Percentiles rank a stretch among this genome's conserved stretches.
phyloP scores from a whole-genome alignment of 2,329 filamentous ascomycete genomes.

The Aspergillus sp. region DNA sequence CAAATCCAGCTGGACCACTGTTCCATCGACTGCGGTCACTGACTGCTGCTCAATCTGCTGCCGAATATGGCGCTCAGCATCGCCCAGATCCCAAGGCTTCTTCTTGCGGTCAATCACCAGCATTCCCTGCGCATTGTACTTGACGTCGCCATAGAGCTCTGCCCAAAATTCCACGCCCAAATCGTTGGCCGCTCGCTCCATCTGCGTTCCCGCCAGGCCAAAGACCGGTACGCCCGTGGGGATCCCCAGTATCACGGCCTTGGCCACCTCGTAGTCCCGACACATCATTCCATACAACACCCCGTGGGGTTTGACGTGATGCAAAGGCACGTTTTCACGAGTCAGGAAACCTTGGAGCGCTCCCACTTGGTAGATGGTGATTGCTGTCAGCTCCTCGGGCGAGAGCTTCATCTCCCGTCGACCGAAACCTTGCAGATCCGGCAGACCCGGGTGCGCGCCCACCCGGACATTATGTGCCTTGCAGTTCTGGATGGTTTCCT shows the following conservation, averaged over 20 bases:
- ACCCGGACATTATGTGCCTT: conserved; percentile 50
- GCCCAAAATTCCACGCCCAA: conserved; percentile 47
- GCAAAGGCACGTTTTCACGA: conserved; percentile 46
- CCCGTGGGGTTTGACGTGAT: conserved; percentile 58
- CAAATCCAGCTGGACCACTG: conserved; percentile 30
- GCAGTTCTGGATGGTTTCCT: conserved; percentile 50
- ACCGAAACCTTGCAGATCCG: conserved; percentile 59
- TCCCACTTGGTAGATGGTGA: conserved; percentile 56
- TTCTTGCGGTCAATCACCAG: conserved; percentile 53
- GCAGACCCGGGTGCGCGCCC: conserved; percentile 57
- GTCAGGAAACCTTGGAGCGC: conserved; percentile 53
- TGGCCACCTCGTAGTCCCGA: conserved; percentile 44
- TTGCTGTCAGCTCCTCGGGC: conserved; percentile 49
- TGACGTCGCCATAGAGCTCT: conserved; percentile 50
- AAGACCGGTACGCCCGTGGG: conserved; percentile 46
- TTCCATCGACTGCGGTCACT: conserved; percentile 37
- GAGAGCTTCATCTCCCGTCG: conserved; percentile 53
- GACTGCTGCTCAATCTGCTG: conserved; percentile 36
- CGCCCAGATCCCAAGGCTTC: conserved; percentile 39
- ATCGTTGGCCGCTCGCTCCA: conserved; percentile 48
- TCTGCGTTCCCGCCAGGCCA: conserved; percentile 47
- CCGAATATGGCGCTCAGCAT: conserved; percentile 35
- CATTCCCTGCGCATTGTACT: conserved; percentile 44
- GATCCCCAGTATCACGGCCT: conserved; percentile 47
- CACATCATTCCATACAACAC: conserved; percentile 52